Percentiles rank a stretch among this genome's conserved stretches.
Evolutionary conservation across 176 grass and related monocot genomes (phyloP).

Genomic region (Chloris gayana): DNA sequence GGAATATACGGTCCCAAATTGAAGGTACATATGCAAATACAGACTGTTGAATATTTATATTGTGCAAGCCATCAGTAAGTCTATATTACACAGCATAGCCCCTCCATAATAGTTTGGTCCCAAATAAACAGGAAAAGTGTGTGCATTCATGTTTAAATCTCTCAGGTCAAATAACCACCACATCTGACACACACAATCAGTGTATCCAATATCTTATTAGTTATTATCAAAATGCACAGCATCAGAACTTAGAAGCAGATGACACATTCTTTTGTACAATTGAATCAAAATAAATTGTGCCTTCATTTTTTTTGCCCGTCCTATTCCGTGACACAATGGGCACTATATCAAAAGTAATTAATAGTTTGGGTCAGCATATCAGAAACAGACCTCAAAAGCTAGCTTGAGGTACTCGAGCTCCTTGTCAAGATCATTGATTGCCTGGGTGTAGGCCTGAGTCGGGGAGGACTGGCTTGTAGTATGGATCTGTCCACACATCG

Average conservation of each 20-base stretch:
- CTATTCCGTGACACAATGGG: not conserved
- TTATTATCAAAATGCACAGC: not conserved
- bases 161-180: not conserved
- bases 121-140: not conserved
- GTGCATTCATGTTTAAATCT: too few relatives aligned
- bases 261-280: not conserved
- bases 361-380: not conserved
- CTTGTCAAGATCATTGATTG: constrained; percentile 58
- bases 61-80: not conserved
- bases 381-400: constrained; percentile 50
- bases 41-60: not conserved
- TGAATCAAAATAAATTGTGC: not conserved
- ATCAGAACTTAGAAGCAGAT: not conserved
- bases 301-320: too few relatives aligned
- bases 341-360: not conserved
- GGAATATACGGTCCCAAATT: not conserved
- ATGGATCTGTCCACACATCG: constrained; percentile 44
- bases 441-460: constrained; percentile 51
- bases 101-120: not conserved
- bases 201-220: not conserved
- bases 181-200: not conserved
- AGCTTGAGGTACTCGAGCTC: constrained; percentile 46
- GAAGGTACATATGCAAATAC: not conserved
- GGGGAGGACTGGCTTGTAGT: constrained; percentile 57
- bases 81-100: not conserved